A percentile compares a stretch with the other conserved stretches of the same genome.
Conservation (phyloP, 2,329 filamentous ascomycete species). For the Diaporthe vaccinii region DNA sequence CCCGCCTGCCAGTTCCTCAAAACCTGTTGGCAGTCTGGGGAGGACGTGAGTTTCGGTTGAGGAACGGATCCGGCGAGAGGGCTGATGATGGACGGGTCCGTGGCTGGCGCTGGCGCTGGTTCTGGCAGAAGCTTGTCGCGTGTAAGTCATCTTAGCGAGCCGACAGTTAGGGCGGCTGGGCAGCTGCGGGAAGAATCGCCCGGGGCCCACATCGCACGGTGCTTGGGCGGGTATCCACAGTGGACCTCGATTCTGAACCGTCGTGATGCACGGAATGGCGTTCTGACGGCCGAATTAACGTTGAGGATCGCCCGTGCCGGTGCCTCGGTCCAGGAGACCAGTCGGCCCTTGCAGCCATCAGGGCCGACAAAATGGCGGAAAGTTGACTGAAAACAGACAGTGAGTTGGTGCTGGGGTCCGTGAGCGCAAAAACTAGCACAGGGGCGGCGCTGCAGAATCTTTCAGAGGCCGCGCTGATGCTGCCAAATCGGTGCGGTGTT, state of each 20-base stretch:
- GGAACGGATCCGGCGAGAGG: constrained; percentile 9
- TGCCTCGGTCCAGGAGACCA: background rate
- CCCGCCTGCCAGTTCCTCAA: background rate
- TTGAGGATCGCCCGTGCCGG: constrained; percentile 8
- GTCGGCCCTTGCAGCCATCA: too few species aligned
- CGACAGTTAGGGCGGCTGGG: constrained; percentile 9
- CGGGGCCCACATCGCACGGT: constrained; percentile 3
- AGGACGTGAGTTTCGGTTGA: background rate
- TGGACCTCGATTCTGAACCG: background rate
- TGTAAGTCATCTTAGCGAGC: constrained; percentile 25
- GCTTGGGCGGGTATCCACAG: constrained; percentile 13
- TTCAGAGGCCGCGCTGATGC: background rate
- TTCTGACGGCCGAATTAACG: background rate
- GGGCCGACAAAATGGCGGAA: background rate
- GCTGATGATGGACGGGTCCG: background rate
- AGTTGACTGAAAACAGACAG: background rate
- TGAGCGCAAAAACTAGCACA: background rate
- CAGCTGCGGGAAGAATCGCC: constrained; percentile 27
- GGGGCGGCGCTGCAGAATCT: constrained; percentile 2
- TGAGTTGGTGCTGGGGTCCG: background rate
- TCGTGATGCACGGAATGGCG: background rate
- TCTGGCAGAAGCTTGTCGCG: constrained; percentile 31
- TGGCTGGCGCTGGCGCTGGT: background rate
- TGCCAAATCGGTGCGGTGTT: background rate
- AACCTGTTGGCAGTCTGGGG: background rate